phyloP scores from a whole-genome alignment of 2,329 filamentous ascomycete species.

The Aspergillus clavatus region DNA sequence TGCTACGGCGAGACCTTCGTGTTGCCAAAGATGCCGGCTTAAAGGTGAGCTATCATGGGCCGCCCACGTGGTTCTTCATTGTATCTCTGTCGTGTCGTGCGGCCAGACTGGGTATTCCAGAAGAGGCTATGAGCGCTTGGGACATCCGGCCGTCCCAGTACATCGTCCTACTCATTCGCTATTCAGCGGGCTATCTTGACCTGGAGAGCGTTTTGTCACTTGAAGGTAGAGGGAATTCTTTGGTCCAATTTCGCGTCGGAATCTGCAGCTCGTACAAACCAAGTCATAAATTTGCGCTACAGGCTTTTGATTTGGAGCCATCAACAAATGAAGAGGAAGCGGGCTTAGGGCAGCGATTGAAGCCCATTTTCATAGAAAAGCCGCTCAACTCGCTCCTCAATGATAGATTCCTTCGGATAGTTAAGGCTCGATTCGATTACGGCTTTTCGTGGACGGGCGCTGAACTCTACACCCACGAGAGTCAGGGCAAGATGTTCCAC shows the following conservation, averaged over 20 bases:
- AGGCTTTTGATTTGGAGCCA: constrained; percentile 41
- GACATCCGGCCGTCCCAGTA: constrained; percentile 63
- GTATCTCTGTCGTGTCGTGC: constrained; percentile 67
- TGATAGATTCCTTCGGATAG: constrained; percentile 57
- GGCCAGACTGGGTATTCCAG: constrained; percentile 65
- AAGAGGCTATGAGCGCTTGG: constrained; percentile 75
- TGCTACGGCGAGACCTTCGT: constrained; percentile 59
- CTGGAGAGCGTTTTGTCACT: constrained; percentile 51
- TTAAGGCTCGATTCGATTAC: constrained; percentile 54
- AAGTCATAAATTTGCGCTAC: constrained; percentile 49
- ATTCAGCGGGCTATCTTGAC: constrained; percentile 56
- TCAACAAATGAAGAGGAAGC: neutral
- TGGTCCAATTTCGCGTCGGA: constrained; percentile 62
- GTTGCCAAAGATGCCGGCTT: constrained; percentile 62
- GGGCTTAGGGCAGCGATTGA: constrained; percentile 36
- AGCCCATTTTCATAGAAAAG: constrained; percentile 63
- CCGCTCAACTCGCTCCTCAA: constrained; percentile 67
- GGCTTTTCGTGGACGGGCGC: constrained; percentile 64
- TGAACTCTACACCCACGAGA: constrained; percentile 53
- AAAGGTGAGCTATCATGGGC: constrained; percentile 59
- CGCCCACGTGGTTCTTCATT: constrained; percentile 48
- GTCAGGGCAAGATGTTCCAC: constrained; percentile 32
- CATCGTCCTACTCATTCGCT: constrained; percentile 66
- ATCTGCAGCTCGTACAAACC: constrained; percentile 71
- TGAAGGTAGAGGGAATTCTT: constrained; percentile 31